Percentiles rank a stretch among this genome's conserved stretches.
Evolutionary conservation across 2,329 filamentous ascomycete species (phyloP).

Genomic region (Zymoseptoria crescenta): DNA sequence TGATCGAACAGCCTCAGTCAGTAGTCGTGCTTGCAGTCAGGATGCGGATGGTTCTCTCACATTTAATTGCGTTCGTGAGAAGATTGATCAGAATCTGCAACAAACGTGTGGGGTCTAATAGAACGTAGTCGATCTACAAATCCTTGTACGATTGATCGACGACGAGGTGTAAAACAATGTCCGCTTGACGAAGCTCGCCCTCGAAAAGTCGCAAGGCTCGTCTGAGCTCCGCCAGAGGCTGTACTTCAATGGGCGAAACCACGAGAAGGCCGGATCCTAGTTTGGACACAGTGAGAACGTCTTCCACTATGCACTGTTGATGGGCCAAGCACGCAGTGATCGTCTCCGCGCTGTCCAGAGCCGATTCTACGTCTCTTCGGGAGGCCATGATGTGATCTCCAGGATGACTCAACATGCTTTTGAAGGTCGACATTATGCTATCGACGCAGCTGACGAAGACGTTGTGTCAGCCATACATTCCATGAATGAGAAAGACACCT

Average conservation of each 20-base stretch:
- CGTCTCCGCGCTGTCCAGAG: constrained; percentile 21
- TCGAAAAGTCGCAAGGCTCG: constrained; percentile 34
- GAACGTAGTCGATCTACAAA: constrained; percentile 9
- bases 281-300: constrained; percentile 38
- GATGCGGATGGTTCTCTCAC: neutral
- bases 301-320: constrained; percentile 37
- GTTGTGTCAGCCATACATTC: too few relatives aligned
- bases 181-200: constrained; percentile 29
- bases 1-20: neutral
- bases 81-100: constrained; percentile 23
- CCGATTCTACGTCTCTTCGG: constrained; percentile 2
- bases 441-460: constrained; percentile 26
- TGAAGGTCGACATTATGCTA: constrained; percentile 22
- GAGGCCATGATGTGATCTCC: neutral
- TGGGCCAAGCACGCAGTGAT: constrained; percentile 24
- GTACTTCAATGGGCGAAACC: constrained; percentile 31
- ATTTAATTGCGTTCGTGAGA: constrained; percentile 23
- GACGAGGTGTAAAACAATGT: constrained; percentile 32
- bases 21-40: neutral
- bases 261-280: constrained; percentile 25
- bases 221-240: constrained; percentile 27
- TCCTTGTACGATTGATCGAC: constrained; percentile 21
- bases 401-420: neutral
- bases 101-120: constrained; percentile 16
- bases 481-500: too few relatives aligned